Evolutionary conservation across 495 filamentous ascomycete species (phyloP), one percentile per base, ranked within the genome.

Genomic region (Hypoxylon cercidicola): DNA sequence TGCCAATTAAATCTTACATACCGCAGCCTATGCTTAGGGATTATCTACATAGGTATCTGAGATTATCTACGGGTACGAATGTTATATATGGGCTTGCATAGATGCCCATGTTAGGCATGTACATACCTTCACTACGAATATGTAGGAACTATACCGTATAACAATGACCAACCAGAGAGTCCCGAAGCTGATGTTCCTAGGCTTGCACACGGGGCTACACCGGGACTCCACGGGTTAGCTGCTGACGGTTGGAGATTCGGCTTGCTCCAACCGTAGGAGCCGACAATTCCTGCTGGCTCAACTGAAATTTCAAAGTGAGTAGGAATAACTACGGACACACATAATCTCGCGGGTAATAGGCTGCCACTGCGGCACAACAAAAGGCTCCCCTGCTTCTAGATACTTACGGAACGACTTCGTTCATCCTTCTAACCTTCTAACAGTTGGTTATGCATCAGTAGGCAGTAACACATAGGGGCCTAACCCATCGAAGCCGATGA

Each of bases 291-390:
- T 56, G 20, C 21, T n/a, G 23, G 30, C 37, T 46, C 16, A 37
- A 48, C 35, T 47, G 48, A 51, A 55, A 48, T 55, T 48, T 55
- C 5, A 4, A 43, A 43, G 40, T 16, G 40, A 19, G 50, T 34
- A 63, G 55, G 50, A 66, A 30, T 57, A 43, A 20, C 23, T 35
- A 44, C n/a, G n/a, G 19, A 23, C 12, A 47, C 20, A 34, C 25
- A 21, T 44, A 15, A 35, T 21, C 32, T 56, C 57, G 41, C 48
- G 25, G 34, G 57, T 61, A 40, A 51, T 35, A 41, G 55, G 44
- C 52, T 67, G 64, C 58, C 53, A 67, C 58, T 28, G 64, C 64
- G 48, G 53, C 52, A 58, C 23, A 21, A 18, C 40, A 52, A 32
- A 46, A 52, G 43, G 18, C 25, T 43, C 39, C 25, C 54, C 35